Evolutionary conservation across 2,329 filamentous ascomycete genomes (phyloP).

Genomic region (Ascochyta clinopodiicola): DNA sequence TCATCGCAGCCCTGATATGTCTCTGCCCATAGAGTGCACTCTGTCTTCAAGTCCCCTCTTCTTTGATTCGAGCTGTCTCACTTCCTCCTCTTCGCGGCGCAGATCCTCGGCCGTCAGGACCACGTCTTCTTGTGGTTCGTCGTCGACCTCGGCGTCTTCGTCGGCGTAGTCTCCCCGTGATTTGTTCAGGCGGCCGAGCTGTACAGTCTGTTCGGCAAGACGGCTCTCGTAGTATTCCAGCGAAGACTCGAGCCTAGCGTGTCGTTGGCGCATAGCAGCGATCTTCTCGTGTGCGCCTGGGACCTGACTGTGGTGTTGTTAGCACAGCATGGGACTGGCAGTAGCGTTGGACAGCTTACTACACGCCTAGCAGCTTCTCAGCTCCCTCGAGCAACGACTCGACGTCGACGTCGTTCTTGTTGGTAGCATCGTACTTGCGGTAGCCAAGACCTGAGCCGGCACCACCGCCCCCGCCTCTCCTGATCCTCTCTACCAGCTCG

Average conservation of each 20-base stretch:
- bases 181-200: constrained; percentile 74
- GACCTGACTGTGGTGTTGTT: constrained; percentile 63
- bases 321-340: neutral
- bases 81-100: constrained; percentile 71
- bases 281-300: constrained; percentile 81
- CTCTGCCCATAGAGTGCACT: constrained; percentile 71
- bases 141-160: constrained; percentile 55
- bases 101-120: constrained; percentile 73
- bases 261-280: constrained; percentile 71
- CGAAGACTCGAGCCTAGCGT: constrained; percentile 74
- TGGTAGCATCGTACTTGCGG: constrained; percentile 50
- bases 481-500: constrained; percentile 83
- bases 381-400: constrained; percentile 84
- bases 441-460: constrained; percentile 58
- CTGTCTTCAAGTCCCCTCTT: constrained; percentile 68
- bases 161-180: constrained; percentile 64
- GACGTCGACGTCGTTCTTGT: constrained; percentile 79
- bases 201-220: constrained; percentile 76
- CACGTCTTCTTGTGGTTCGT: constrained; percentile 49
- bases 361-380: constrained; percentile 88
- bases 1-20: constrained; percentile 65
- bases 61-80: constrained; percentile 67
- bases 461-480: constrained; percentile 62
- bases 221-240: constrained; percentile 80
- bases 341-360: constrained; percentile 58